phyloP scores from a whole-genome alignment of 1,139 yeast genomes.

The Diutina sp. region DNA sequence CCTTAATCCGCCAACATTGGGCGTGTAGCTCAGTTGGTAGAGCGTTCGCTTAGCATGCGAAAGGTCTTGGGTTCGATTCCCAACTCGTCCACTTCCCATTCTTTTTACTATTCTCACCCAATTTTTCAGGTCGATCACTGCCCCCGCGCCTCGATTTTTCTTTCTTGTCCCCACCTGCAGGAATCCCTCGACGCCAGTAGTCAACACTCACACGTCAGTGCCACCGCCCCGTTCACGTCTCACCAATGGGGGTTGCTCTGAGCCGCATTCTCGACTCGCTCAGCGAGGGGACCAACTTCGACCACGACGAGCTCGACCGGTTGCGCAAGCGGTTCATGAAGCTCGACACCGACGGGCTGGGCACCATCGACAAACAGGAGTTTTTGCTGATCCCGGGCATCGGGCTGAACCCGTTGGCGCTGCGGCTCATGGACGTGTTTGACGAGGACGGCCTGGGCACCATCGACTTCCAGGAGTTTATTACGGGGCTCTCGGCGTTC shows the following conservation, averaged over 20 bases:
- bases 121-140: too few species aligned
- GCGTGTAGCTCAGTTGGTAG: too few species aligned
- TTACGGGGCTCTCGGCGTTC: slow-evolving; percentile 80
- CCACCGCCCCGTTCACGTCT: background rate
- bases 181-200: too few species aligned
- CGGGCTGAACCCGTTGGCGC: slow-evolving; percentile 78
- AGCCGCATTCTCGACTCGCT: slow-evolving; percentile 56
- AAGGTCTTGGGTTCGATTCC: too few species aligned
- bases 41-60: too few species aligned
- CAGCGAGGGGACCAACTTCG: slow-evolving; percentile 72
- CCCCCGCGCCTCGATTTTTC: too few species aligned
- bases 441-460: slow-evolving; percentile 91
- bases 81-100: too few species aligned
- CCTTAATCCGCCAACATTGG: too few species aligned
- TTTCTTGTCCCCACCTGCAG: too few species aligned
- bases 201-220: background rate
- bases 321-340: slow-evolving; percentile 90
- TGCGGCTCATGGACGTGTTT: slow-evolving; percentile 84
- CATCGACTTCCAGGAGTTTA: slow-evolving; percentile 92
- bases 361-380: slow-evolving; percentile 83
- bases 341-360: slow-evolving; percentile 84
- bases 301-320: slow-evolving; percentile 83
- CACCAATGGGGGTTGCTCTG: slow-evolving; percentile 53
- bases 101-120: too few species aligned
- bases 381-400: slow-evolving; percentile 91